Base-by-base conservation (phyloP, 108 stramenopile species). In the Pseudonitzschia delicatissima region DNA sequence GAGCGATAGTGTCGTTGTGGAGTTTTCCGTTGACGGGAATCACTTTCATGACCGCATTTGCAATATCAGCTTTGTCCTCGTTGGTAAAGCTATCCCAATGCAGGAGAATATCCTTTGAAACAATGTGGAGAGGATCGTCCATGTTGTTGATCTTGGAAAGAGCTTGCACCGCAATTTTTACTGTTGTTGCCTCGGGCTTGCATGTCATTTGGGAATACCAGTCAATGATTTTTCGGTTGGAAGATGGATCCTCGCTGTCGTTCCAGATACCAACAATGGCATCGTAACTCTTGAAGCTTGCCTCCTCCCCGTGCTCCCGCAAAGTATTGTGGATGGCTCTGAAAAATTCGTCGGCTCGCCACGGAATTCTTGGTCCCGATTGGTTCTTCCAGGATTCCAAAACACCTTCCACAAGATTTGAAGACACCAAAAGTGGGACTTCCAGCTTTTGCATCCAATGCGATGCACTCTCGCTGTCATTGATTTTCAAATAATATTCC, bases 301-400 rank as follows among this genome's bases (percentile, higher is more conserved):
- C n/a, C 23, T 57, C 26, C 0, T 68, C 23, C 9, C 50, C 27
- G 20, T 68, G 13, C 12, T 66, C 44, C 26, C 66, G 47, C 26
- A 73, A 26, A 5, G 23, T 51, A 5, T 29, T 61, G n/a, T 28
- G 17, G 48, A 62, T 47, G 27, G 52, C 44, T 61, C 59, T 64
- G 40, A 71, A 55, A 2, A 71, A 11, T 35, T 71, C 72, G n/a
- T 66, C 60, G 18, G 68, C 72, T 36, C 72, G 28, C 72, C 68
- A 79, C 15, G 66, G 72, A 7, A 45, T 50, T 34, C 20, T n/a
- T 12, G 44, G 59, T 6, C 45, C 52, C 7, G 11, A 4, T 28
- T 67, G 33, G 11, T 27, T 18, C 6, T 35, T 11, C 57, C 57
- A 65, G 18, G 40, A 44, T 18, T 50, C 57, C 45, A 68, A 11